These are phyloP conservation scores for Sapria himalayana DNA, from an alignment of 345 rosid genomes.

Conservation along the genomic window DNA sequence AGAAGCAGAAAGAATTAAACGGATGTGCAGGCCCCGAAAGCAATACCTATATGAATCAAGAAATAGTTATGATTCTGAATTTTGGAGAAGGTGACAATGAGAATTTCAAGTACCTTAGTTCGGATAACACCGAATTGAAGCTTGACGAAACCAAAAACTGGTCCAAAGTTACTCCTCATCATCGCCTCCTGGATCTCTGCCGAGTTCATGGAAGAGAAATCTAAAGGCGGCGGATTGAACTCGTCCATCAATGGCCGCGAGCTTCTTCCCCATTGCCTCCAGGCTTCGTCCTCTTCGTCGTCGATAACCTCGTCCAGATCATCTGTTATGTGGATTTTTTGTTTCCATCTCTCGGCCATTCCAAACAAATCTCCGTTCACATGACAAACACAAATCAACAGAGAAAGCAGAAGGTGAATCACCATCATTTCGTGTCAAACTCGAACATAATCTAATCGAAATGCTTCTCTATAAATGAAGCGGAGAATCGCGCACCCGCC, in stretches of 20 bases:
- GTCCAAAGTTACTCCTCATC: constrained; percentile 41
- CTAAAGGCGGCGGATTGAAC: constrained; percentile 46
- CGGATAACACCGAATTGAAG: constrained; percentile 57
- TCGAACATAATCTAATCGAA: no score
- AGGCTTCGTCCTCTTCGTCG: constrained; percentile 76
- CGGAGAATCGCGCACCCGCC: no score
- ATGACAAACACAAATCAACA: no score
- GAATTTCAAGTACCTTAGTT: constrained; percentile 21
- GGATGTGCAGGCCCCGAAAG: no score
- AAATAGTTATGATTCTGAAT: no score
- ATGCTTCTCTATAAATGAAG: no score
- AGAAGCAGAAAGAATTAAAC: no score
- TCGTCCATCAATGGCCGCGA: constrained; percentile 11
- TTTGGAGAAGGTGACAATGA: no score
- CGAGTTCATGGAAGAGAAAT: constrained; percentile 33
- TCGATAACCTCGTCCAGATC: constrained; percentile 75
- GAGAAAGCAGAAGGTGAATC: no score
- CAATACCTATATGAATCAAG: no score
- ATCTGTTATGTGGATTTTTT: constrained; percentile 55
- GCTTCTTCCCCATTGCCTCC: constrained; percentile 81
- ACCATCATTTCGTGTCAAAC: no score
- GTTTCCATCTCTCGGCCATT: constrained; percentile 26
- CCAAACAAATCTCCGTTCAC: constrained; percentile 11
- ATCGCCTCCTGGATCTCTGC: constrained; percentile 41
- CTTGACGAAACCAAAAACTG: constrained; percentile 66